Evolutionary conservation across 305 asterid species (phyloP).

Genomic region (Fraxinus velutina): DNA sequence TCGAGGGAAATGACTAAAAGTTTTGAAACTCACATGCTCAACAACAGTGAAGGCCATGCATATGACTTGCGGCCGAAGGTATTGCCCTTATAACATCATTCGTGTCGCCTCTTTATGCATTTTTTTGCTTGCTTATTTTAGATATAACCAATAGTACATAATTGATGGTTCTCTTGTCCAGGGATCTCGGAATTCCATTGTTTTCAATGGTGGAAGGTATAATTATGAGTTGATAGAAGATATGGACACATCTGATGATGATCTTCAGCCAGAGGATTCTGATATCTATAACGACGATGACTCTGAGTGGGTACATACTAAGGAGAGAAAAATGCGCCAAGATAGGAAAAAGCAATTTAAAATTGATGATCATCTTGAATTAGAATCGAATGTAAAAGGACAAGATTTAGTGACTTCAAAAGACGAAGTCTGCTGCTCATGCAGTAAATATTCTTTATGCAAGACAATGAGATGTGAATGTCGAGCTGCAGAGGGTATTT

Average conservation of each 20-base stretch:
- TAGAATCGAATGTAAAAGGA: slow-evolving; percentile 23
- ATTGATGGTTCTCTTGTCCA: slow-evolving; percentile 21
- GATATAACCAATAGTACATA: background rate
- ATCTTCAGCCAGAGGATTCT: slow-evolving; percentile 24
- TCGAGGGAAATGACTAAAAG: slow-evolving; percentile 36
- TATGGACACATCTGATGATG: slow-evolving; percentile 80
- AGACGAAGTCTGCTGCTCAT: slow-evolving; percentile 57
- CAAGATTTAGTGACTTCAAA: background rate
- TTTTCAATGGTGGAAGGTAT: slow-evolving; percentile 33
- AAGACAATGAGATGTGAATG: slow-evolving; percentile 77
- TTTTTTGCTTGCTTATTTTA: background rate
- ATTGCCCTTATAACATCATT: slow-evolving; percentile 11
- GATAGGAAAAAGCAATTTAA: slow-evolving; percentile 36
- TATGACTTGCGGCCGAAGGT: slow-evolving; percentile 82
- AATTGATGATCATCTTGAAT: slow-evolving; percentile 25
- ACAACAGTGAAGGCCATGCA: slow-evolving; percentile 45
- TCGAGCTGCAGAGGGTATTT: slow-evolving; percentile 55
- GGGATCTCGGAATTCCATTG: slow-evolving; percentile 61
- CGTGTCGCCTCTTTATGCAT: background rate
- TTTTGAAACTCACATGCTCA: slow-evolving; percentile 18
- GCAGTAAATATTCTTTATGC: slow-evolving; percentile 70
- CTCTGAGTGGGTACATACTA: slow-evolving; percentile 38
- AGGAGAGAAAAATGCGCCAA: slow-evolving; percentile 40
- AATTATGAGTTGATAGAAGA: slow-evolving; percentile 50
- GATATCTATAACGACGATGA: slow-evolving; percentile 28